phyloP scores from a whole-genome alignment of 176 grass and related monocot genomes.

The Bonia amplexicaulis region DNA sequence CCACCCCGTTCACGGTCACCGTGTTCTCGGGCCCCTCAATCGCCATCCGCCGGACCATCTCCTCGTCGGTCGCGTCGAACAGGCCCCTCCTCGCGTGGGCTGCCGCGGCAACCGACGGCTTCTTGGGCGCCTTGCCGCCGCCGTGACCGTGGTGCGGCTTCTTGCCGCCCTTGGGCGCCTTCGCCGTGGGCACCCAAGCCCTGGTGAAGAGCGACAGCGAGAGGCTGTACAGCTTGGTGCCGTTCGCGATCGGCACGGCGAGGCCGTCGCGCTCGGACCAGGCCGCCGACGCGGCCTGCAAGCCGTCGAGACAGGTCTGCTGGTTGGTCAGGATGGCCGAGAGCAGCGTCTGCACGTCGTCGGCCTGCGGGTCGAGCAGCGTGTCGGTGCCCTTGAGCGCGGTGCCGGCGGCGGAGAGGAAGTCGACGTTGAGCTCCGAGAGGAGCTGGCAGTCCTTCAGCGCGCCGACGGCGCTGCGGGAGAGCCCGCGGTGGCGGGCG shows the following conservation, averaged over 20 bases:
- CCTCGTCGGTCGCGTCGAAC: slow-evolving; percentile 37
- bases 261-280: slow-evolving; percentile 49
- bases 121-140: background rate
- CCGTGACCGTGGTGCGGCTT: background rate
- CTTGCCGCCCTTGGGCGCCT: slow-evolving; percentile 5
- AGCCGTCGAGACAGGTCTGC: slow-evolving; percentile 74
- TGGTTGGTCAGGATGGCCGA: slow-evolving; percentile 91
- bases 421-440: slow-evolving; percentile 70
- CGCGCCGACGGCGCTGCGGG: slow-evolving; percentile 41
- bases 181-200: slow-evolving; percentile 61
- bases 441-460: slow-evolving; percentile 73
- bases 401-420: slow-evolving; percentile 42
- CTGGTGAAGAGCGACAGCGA: slow-evolving; percentile 82
- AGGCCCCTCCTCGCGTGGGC: slow-evolving; percentile 12
- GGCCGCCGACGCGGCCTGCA: slow-evolving; percentile 32
- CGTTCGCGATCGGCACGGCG: slow-evolving; percentile 38
- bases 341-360: slow-evolving; percentile 65
- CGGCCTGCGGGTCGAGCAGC: slow-evolving; percentile 65
- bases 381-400: slow-evolving; percentile 41
- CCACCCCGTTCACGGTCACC: slow-evolving; percentile 38
- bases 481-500: slow-evolving; percentile 35
- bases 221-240: slow-evolving; percentile 72
- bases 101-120: background rate
- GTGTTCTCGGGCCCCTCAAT: slow-evolving; percentile 33
- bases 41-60: slow-evolving; percentile 38